phyloP scores from a whole-genome alignment of 1,284 basidiomycete genomes.

The Apiotrichum porosum region DNA sequence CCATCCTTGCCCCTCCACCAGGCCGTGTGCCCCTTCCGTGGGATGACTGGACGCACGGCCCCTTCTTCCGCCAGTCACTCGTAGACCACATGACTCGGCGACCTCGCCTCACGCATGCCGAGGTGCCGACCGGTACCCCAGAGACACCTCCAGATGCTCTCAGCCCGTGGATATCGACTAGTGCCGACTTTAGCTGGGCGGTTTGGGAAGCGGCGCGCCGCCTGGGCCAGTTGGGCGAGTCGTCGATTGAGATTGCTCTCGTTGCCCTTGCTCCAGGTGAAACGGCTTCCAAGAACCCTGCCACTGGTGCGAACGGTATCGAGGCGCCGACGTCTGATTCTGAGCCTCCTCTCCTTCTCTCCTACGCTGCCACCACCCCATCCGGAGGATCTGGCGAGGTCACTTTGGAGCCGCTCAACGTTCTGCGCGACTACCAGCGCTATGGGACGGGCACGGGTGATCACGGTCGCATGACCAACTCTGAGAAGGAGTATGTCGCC shows the following conservation, averaged over 20 bases:
- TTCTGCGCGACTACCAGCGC: not conserved
- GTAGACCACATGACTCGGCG: constrained; percentile 29
- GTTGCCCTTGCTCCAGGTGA: constrained; percentile 4
- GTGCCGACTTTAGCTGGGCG: constrained; percentile 20
- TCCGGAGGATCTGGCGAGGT: constrained; percentile 5
- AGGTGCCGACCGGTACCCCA: constrained; percentile 6
- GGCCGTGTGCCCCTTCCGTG: constrained; percentile 3
- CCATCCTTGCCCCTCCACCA: not conserved
- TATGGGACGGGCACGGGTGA: not conserved
- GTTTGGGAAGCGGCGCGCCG: constrained; percentile 32
- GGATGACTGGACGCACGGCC: constrained; percentile 6
- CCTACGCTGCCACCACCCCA: not conserved
- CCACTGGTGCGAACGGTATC: too few relatives aligned
- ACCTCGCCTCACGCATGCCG: constrained; percentile 18
- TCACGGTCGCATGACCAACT: constrained; percentile 10
- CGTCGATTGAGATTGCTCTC: constrained; percentile 20
- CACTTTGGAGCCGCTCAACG: constrained; percentile 1
- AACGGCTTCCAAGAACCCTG: not conserved
- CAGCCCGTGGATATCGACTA: constrained; percentile 28
- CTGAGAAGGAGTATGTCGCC: constrained; percentile 16
- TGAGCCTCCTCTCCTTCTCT: too few relatives aligned
- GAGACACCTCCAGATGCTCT: constrained; percentile 23
- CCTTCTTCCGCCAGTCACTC: constrained; percentile 23
- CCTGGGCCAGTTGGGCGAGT: not conserved
- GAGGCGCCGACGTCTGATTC: too few relatives aligned